Base-by-base conservation (phyloP, 148 eudicot genomes). In the Fagopyrum homotropicum region DNA sequence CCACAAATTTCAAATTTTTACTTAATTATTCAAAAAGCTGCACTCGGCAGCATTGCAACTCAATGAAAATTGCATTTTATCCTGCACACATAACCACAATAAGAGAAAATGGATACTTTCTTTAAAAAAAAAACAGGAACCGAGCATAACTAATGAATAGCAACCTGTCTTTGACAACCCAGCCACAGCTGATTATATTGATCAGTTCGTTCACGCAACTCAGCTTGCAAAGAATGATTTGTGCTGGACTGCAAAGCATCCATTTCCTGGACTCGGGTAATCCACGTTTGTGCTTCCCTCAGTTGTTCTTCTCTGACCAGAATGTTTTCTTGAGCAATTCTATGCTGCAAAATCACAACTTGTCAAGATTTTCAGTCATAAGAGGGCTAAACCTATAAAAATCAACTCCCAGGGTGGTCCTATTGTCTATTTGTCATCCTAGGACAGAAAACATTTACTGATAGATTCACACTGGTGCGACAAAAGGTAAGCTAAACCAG, bases 241-340 rank as follows among this genome's bases (percentile, higher is more conserved):
- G 90, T 80, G 77, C 78, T 87, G 75, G 93, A 86, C 73, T 92
- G 91, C 87, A 96, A 77, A 29, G 78, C 92, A 83, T 95, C 98
- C 84, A 90, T 88, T 81, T 96, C 99, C 77, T 90, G 99, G 72
- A 80, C 87, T 69, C 98, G 85, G 22, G 89, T 69, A 61, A 96
- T 88, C 99, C 99, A 96, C 45, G 88, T 77, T 75, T 92, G 98
- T 54, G 98, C 93, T 29, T 96, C 98, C 81, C 93, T 86, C 72
- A 95, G 59, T 76, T 92, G 97, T 19, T 92, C 94, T 81, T 96
- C 99, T 83, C 87, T 96, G 80, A 72, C 84, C 19, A 85, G 78
- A 45, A 89, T 77, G 50, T 88, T 85, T 80, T 96, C 98, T 80
- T 90, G 94, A 81, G 97, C 88, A 77, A 81, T 84, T 79, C 98